Conservation (phyloP, 305 asterid genomes). For the Fraxinus baroniana region DNA sequence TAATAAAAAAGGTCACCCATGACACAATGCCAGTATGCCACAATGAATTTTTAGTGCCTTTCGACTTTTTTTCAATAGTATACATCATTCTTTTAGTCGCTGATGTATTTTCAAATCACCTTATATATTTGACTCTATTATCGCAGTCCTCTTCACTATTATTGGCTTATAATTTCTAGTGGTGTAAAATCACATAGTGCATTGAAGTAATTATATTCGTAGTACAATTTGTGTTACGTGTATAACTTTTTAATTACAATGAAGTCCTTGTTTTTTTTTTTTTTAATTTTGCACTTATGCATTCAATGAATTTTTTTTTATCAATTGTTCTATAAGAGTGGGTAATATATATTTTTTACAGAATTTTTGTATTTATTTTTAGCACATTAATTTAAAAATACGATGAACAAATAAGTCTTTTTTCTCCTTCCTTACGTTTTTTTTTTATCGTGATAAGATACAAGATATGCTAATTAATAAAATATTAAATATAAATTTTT, state of each 20-base stretch:
- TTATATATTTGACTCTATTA: neutral
- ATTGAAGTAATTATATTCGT: neutral
- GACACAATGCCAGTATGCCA: neutral
- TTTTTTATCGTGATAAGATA: neutral
- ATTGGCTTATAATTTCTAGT: neutral
- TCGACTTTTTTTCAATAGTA: neutral
- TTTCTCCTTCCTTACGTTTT: neutral
- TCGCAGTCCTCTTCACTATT: neutral
- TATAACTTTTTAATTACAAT: too few relatives aligned
- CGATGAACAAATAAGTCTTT: neutral
- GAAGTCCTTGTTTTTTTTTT: neutral
- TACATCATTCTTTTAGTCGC: neutral
- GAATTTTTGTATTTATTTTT: too few relatives aligned
- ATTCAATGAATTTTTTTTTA: neutral
- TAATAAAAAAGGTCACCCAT: neutral
- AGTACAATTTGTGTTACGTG: neutral
- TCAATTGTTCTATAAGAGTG: neutral
- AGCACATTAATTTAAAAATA: too few relatives aligned
- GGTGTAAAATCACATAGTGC: neutral
- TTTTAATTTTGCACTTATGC: neutral
- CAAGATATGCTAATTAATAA: neutral
- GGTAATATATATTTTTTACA: too few relatives aligned
- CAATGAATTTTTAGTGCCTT: neutral
- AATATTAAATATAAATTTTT: too few relatives aligned
- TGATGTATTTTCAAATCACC: neutral